phyloP scores from a whole-genome alignment of 306 rosid genomes.

The Lathyrus oleraceus region DNA sequence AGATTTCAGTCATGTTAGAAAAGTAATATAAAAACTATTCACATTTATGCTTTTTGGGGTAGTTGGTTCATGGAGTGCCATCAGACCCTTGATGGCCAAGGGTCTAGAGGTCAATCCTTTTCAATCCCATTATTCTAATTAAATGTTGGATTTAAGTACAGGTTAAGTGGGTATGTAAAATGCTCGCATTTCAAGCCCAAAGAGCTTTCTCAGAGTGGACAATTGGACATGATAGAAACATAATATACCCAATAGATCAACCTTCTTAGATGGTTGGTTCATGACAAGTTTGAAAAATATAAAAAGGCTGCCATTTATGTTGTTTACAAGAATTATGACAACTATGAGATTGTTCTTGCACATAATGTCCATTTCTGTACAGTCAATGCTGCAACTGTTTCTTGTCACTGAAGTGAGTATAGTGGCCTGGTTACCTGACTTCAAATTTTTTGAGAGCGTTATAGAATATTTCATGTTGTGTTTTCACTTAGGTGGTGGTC shows the following conservation, averaged over 20 bases:
- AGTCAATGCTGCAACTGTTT: conserved; percentile 19
- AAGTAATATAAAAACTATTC: background rate
- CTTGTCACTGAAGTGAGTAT: conserved; percentile 2
- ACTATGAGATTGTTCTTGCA: background rate
- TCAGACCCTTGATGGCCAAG: background rate
- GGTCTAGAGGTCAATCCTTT: background rate
- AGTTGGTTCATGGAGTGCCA: conserved; percentile 22
- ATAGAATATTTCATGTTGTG: conserved; percentile 4
- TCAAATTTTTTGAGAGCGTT: background rate
- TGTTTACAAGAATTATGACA: background rate
- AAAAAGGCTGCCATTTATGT: background rate
- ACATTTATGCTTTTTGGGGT: background rate
- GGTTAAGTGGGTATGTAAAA: background rate
- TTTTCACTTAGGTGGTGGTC: conserved; percentile 19
- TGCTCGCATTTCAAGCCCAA: background rate
- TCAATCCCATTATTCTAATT: background rate
- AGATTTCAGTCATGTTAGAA: conserved; percentile 17
- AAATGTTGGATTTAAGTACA: background rate
- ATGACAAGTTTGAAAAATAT: background rate
- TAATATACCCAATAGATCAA: background rate
- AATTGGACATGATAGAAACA: background rate
- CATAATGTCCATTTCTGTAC: background rate
- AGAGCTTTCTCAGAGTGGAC: background rate
- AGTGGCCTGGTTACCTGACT: conserved; percentile 12
- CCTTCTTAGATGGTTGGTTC: background rate